Evolutionary conservation across 495 filamentous ascomycete genomes (phyloP), one percentile per base, ranked within the genome.

Genomic region (Terfezia claveryi): DNA sequence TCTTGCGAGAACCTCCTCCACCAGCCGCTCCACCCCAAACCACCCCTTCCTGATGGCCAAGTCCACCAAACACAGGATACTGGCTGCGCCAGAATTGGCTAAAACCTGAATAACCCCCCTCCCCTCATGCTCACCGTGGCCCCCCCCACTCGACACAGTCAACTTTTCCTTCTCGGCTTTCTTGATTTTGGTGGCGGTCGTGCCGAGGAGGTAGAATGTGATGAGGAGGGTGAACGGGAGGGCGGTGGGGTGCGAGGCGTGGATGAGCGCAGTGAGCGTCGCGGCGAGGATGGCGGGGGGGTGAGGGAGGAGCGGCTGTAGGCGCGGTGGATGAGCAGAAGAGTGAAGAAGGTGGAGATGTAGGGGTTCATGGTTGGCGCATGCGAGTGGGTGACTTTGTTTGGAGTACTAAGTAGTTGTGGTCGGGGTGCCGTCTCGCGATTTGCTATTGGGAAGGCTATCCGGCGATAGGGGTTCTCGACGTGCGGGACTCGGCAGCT

Each of bases 181-280:
- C 68, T 95, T 94, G 54, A 93, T 82, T 68, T 87, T 89, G 0
- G 91, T 98, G 1, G 79, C 88, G 52, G 76, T 72, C 0, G 82
- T 93, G 0, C 85, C 92, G 0, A 80, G 79, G 2, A 88, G 70
- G 71, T 94, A 95, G 72, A 98, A 98, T 16, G 88, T 77, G 44
- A 72, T 73, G 2, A 98, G 74, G 10, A 95, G 73, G 23, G 75
- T 73, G 67, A 94, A 92, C 2, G 85, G 87, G n/a, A 87, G 70
- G 54, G 80, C 82, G 85, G 85, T 94, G 9, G 91, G 88, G 68
- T 96, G 91, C 20, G 85, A 60, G 10, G 87, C 85, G 67, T 98
- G 91, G 4, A 80, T 76, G 54, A 73, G 65, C 9, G 85, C 88
- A 8, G 92, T 92, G 36, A 81, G 57, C 23, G 68, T 68, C 11